phyloP scores from a whole-genome alignment of 495 filamentous ascomycete genomes.

The Penicillium herquei region DNA sequence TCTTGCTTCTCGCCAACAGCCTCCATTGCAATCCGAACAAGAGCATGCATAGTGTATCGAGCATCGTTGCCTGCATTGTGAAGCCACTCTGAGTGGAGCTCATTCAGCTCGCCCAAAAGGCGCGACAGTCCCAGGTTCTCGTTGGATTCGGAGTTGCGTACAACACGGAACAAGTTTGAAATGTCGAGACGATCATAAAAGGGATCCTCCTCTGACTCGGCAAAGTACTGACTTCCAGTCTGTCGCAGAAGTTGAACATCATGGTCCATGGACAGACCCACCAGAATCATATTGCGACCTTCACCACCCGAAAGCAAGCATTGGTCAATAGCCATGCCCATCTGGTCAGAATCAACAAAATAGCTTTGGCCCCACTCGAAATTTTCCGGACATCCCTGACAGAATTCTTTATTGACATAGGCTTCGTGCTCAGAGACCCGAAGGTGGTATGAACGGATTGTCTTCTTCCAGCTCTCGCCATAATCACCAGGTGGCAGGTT shows the following conservation, averaged over 20 bases:
- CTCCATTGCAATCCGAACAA: constrained; percentile 63
- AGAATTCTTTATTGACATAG: constrained; percentile 61
- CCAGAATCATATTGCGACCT: not conserved
- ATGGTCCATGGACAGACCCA: not conserved
- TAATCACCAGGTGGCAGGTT: constrained; percentile 55
- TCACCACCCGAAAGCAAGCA: not conserved
- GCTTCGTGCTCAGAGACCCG: constrained; percentile 66
- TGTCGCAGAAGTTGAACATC: not conserved
- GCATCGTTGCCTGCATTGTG: constrained; percentile 98
- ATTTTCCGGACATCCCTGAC: constrained; percentile 56
- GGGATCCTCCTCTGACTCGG: not conserved
- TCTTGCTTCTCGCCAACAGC: not conserved
- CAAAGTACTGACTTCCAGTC: not conserved
- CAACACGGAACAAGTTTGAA: not conserved
- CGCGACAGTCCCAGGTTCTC: not conserved
- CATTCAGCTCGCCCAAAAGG: not conserved
- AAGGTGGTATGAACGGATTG: constrained; percentile 71
- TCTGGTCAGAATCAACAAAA: not conserved
- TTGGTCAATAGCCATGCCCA: not conserved
- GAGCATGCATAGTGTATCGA: constrained; percentile 72
- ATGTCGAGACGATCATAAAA: not conserved
- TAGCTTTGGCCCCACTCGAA: not conserved
- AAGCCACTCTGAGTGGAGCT: constrained; percentile 54
- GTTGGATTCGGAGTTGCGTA: not conserved
- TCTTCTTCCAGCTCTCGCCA: constrained; percentile 60